Evolutionary conservation across 768 basidiomycete species (phyloP).

Genomic region (Kwoniella dendrophila): DNA sequence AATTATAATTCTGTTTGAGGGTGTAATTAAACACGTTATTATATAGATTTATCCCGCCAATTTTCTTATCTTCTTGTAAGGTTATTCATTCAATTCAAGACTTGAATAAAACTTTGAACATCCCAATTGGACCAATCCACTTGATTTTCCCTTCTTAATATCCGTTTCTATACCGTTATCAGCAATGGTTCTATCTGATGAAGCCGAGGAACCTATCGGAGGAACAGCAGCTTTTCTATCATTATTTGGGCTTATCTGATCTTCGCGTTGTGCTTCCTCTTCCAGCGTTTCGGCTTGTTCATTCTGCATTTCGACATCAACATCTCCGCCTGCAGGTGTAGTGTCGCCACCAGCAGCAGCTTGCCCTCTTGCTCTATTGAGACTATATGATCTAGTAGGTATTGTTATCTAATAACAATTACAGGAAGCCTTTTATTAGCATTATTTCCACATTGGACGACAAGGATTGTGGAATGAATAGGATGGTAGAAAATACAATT

Average conservation of each 20-base stretch:
- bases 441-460: background rate
- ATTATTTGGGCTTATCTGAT: background rate
- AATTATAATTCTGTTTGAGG: too few species aligned
- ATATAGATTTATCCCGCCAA: too few species aligned
- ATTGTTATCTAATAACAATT: constrained; percentile 15
- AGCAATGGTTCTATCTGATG: background rate
- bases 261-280: background rate
- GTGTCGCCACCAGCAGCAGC: background rate
- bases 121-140: background rate
- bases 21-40: too few species aligned
- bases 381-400: constrained; percentile 20
- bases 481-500: too few species aligned
- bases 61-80: too few species aligned
- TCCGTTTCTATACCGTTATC: background rate
- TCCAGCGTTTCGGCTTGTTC: background rate
- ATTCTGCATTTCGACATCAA: constrained; percentile 2
- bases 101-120: too few species aligned
- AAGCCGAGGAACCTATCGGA: background rate
- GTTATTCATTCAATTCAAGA: background rate
- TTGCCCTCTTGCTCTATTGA: constrained; percentile 17
- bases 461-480: too few species aligned
- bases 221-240: background rate
- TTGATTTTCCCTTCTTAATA: background rate
- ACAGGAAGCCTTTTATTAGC: background rate
- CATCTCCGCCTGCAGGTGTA: background rate